These are phyloP conservation scores for Epicoccum sorghinum DNA, from an alignment of 2,329 filamentous ascomycete genomes.

Conservation along the genomic window DNA sequence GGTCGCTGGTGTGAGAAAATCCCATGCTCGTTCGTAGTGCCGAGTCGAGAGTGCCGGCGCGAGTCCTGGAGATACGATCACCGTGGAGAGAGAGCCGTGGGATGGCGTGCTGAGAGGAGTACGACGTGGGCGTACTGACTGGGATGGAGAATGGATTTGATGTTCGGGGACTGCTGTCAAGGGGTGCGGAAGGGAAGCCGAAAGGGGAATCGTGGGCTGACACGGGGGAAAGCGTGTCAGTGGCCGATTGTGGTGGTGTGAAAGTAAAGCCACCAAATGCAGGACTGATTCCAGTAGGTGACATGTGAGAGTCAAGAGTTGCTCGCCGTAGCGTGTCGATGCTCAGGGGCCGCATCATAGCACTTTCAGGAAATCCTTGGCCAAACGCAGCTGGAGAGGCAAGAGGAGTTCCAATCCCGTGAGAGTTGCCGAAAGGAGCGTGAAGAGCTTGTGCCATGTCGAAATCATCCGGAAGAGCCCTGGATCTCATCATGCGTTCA, in stretches of 20 bases:
- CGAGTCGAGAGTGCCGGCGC: constrained; percentile 52
- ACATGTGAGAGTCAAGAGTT: constrained; percentile 69
- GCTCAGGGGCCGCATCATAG: constrained; percentile 71
- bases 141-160: constrained; percentile 50
- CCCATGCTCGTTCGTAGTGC: constrained; percentile 56
- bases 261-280: constrained; percentile 72
- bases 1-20: constrained; percentile 42
- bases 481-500: constrained; percentile 65
- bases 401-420: constrained; percentile 56
- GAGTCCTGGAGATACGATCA: constrained; percentile 49
- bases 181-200: constrained; percentile 44
- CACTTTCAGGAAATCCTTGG: constrained; percentile 55
- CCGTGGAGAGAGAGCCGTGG: constrained; percentile 52
- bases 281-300: constrained; percentile 70
- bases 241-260: constrained; percentile 59
- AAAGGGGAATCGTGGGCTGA: constrained; percentile 52
- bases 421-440: constrained; percentile 56
- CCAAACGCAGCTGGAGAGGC: constrained; percentile 53
- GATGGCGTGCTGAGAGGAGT: constrained; percentile 48
- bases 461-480: constrained; percentile 65
- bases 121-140: constrained; percentile 38
- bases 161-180: constrained; percentile 46
- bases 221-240: constrained; percentile 47
- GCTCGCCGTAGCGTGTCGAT: constrained; percentile 69
- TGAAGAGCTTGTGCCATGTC: constrained; percentile 66